phyloP scores from a whole-genome alignment of 2,329 filamentous ascomycete genomes.

The Xylaria sp. region DNA sequence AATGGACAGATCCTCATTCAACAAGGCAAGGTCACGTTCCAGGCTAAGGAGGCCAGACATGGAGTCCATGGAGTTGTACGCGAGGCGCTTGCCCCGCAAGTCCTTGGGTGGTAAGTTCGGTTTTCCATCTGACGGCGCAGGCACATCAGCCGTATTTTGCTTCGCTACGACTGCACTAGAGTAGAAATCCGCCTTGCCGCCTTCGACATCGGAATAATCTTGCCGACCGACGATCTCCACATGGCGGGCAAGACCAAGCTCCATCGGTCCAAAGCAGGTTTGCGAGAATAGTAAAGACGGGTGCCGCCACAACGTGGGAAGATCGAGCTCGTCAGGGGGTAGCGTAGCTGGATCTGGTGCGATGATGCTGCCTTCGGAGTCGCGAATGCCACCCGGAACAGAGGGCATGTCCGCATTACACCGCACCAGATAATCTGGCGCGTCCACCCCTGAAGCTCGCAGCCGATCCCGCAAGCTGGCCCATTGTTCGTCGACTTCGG shows the following conservation, averaged over 20 bases:
- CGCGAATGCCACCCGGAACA: conserved; percentile 32
- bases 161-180: conserved; percentile 33
- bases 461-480: conserved; percentile 26
- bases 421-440: conserved; percentile 33
- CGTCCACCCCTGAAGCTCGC: conserved; percentile 25
- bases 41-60: conserved; percentile 32
- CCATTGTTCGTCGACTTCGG: conserved; percentile 35
- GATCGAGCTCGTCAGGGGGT: conserved; percentile 31
- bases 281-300: conserved; percentile 30
- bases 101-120: conserved; percentile 17
- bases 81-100: conserved; percentile 32
- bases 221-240: conserved; percentile 33
- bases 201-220: conserved; percentile 34
- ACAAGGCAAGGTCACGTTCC: conserved; percentile 25
- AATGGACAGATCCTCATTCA: conserved; percentile 20
- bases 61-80: conserved; percentile 32
- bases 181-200: conserved; percentile 28
- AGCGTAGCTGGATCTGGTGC: conserved; percentile 36
- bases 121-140: conserved; percentile 21
- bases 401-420: conserved; percentile 34
- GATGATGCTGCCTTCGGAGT: conserved; percentile 24
- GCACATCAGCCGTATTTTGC: conserved; percentile 4
- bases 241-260: conserved; percentile 25
- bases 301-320: conserved; percentile 34
- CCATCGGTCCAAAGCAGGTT: conserved; percentile 36